Base-by-base conservation (phyloP, 257 asterid genomes). In the Penstemon barbatus region DNA sequence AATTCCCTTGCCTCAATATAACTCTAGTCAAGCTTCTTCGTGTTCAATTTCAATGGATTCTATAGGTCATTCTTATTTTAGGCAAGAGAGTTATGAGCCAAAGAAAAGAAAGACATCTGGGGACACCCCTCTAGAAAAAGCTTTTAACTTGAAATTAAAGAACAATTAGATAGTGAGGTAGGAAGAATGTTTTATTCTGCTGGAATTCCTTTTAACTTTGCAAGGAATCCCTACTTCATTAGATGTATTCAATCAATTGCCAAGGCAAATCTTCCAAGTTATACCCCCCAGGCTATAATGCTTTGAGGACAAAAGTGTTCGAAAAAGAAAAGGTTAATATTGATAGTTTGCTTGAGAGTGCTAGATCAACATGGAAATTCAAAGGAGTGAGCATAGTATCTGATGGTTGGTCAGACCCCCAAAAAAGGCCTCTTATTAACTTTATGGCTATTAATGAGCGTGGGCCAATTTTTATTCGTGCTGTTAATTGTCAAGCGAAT, bases 211-310 rank as follows among this genome's bases (percentile, higher is more conserved):
- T 25, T 25, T 25, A 25, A 25, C 33, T 25, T 25, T 25, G 33
- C 33, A 25, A 25, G 33, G 2, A 25, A 25, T 25, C 33, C 33
- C 33, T 25, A 25, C 33, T 25, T 25, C 33, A 25, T 25, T 25
- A 25, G 33, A 25, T 25, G 33, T 25, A 25, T 25, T 25, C 33
- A 1, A 25, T 25, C 33, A 25, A 25, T 25, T 25, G 33, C 33
- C 1, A 25, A 25, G 33, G 33, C 33, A 25, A 25, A 25, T 25
- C 33, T 25, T 25, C 2, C 2, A 1, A 25, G 33, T 25, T 25
- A 25, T 0, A 25, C 33, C 71, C 66, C 7, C 61, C 37, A 6
- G 38, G 71, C 6, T 61, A 68, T 61, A 69, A 74, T 51, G 11
- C 45, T 2, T 42, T 62, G 11, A 51, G 79, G 6, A 53, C 39